These are phyloP conservation scores for Xylaria sp. DNA, from an alignment of 2,329 filamentous ascomycete genomes.

Conservation along the genomic window DNA sequence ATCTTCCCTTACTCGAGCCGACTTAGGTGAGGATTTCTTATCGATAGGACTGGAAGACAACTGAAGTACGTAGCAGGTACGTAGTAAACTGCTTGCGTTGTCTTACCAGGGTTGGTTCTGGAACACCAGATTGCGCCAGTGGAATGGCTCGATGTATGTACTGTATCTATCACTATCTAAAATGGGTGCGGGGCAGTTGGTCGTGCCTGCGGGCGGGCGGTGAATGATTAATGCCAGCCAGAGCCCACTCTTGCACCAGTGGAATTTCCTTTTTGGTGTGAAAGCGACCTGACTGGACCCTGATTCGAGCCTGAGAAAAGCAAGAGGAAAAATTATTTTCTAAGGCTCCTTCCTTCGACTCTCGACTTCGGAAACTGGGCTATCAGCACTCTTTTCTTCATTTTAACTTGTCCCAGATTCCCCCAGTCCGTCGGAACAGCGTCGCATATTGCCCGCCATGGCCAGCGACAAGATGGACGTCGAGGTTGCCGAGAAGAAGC, in stretches of 20 bases:
- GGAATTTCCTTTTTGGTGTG: constrained; percentile 39
- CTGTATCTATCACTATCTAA: too few species aligned
- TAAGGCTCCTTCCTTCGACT: constrained; percentile 5
- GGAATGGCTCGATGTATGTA: too few species aligned
- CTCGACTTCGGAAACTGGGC: constrained; percentile 31
- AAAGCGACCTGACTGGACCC: constrained; percentile 31
- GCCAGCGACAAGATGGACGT: constrained; percentile 64
- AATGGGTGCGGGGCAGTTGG: constrained; percentile 16
- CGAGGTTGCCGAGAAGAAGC: constrained; percentile 68
- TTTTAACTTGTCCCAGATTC: constrained; percentile 30
- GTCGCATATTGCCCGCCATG: constrained; percentile 39
- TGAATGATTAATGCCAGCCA: constrained; percentile 36
- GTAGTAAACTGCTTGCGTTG: too few species aligned
- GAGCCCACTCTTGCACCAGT: constrained; percentile 29
- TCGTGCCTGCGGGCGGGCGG: constrained; percentile 34
- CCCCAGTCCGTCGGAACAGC: constrained; percentile 18
- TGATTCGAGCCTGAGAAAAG: constrained; percentile 32
- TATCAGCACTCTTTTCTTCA: constrained; percentile 33
- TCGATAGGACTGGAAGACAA: not conserved
- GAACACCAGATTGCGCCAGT: too few species aligned
- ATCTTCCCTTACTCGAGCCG: too few species aligned
- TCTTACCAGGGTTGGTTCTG: too few species aligned
- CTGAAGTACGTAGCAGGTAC: too few species aligned
- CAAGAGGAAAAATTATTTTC: constrained; percentile 26
- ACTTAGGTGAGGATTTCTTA: not conserved